Conservation (phyloP, 1,284 basidiomycete genomes). For the Pyrrhoderma noxium region DNA sequence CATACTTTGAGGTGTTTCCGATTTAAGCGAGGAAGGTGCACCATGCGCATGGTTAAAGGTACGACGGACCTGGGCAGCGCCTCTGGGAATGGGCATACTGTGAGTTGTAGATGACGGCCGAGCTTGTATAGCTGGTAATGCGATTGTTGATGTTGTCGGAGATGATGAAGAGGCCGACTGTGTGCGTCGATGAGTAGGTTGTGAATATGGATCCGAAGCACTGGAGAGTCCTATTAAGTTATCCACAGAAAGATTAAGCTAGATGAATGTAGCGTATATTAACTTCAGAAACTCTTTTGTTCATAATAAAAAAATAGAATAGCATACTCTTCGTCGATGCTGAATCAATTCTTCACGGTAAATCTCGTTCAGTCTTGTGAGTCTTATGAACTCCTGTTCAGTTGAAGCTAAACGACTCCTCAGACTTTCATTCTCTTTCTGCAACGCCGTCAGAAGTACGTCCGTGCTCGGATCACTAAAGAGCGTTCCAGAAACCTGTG, state of each 20-base stretch:
- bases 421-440: constrained; percentile 68
- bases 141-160: constrained; percentile 21
- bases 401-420: constrained; percentile 56
- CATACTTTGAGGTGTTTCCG: constrained; percentile 36
- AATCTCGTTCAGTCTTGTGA: constrained; percentile 67
- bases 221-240: constrained; percentile 57
- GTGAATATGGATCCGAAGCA: constrained; percentile 56
- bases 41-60: constrained; percentile 23
- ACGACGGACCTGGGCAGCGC: constrained; percentile 31
- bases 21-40: constrained; percentile 23
- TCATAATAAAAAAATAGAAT: background rate
- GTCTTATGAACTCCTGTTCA: constrained; percentile 66
- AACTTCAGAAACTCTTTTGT: no score
- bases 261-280: background rate
- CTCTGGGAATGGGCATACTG: constrained; percentile 64
- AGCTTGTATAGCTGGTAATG: constrained; percentile 28
- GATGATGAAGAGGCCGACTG: constrained; percentile 30
- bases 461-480: constrained; percentile 48
- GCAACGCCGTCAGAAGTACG: constrained; percentile 63
- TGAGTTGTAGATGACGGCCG: constrained; percentile 30
- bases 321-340: constrained; percentile 54
- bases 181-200: constrained; percentile 55
- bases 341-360: constrained; percentile 77
- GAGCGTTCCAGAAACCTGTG: constrained; percentile 22
- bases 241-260: constrained; percentile 70